Evolutionary conservation across 1,284 basidiomycete species (phyloP), one percentile per base, ranked within the genome.

Genomic region (Athelia sp.): DNA sequence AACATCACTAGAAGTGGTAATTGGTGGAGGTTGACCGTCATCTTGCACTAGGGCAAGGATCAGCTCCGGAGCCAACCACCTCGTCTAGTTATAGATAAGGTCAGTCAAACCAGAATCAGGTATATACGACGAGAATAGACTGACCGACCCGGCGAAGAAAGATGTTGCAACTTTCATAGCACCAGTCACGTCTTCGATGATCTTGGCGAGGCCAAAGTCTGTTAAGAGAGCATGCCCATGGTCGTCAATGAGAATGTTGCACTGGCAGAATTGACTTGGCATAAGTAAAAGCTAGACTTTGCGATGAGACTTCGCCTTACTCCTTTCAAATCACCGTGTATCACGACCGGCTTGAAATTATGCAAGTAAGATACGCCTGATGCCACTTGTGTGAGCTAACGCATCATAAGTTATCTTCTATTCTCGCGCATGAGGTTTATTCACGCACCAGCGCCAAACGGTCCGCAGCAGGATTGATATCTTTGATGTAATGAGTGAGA

Each of bases 291-390:
- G 10, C 10, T 22, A 22, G 21, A 18, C 8, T 22, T 22, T 23
- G 15, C 22, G 18, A n/a, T 6, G 11, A 40, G 14, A 22, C 4
- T 44, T 15, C 15, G 18, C 23, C 70, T 45, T 52, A 79, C 78
- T 50, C 78, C 75, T 63, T 81, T 81, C 49, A 82, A 62, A 54
- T 81, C 79, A 2, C 79, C 79, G 53, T 81, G 80, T 3, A 81
- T 65, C 17, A 82, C 72, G 4, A 71, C 65, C 3, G 78, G 77
- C 26, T 70, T 68, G 56, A 73, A 72, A 31, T 71, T 67, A 52
- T 81, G 79, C 8, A 81, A 64, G 56, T 81, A 79, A 19, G 67
- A 56, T 44, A 80, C 73, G 4, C 77, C 79, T 3, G 74, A 75
- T 2, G 78, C 77, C 15, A 80, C 68, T 61, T 80, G 72, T 11